These are phyloP conservation scores for Ichthyophthirius multifiliis DNA, from an alignment of 169 alveolate genomes.

Conservation along the genomic window DNA sequence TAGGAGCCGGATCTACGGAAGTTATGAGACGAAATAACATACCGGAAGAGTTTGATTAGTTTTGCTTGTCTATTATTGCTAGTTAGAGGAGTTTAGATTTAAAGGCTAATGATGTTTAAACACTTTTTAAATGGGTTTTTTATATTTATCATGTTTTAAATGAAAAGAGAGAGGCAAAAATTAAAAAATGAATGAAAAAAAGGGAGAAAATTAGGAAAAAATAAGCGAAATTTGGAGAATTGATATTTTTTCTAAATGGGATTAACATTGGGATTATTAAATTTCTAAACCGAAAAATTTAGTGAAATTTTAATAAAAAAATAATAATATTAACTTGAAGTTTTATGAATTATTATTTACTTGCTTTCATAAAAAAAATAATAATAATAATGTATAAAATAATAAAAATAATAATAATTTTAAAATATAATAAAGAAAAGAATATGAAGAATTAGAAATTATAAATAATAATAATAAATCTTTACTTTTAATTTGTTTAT, in stretches of 20 bases:
- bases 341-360: not conserved
- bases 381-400: not conserved
- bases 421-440: not conserved
- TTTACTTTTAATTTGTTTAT: constrained; percentile 36
- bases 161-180: constrained; percentile 20
- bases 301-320: not conserved
- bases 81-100: constrained; percentile 45
- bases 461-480: constrained; percentile 16
- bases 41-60: constrained; percentile 51
- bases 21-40: constrained; percentile 43
- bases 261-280: constrained; percentile 55
- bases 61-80: constrained; percentile 50
- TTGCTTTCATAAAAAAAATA: not conserved
- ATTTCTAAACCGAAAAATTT: constrained; percentile 42
- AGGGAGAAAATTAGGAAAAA: constrained; percentile 15
- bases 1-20: constrained; percentile 46
- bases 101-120: constrained; percentile 24
- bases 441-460: not conserved
- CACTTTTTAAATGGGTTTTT: constrained; percentile 50
- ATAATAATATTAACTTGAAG: not conserved
- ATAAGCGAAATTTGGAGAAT: constrained; percentile 50
- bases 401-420: not conserved
- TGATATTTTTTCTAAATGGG: constrained; percentile 49
- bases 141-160: constrained; percentile 12
- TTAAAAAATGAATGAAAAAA: constrained; percentile 5